phyloP scores from a whole-genome alignment of 371 early-diverging fungal genomes.

The Mortierella sp. region DNA sequence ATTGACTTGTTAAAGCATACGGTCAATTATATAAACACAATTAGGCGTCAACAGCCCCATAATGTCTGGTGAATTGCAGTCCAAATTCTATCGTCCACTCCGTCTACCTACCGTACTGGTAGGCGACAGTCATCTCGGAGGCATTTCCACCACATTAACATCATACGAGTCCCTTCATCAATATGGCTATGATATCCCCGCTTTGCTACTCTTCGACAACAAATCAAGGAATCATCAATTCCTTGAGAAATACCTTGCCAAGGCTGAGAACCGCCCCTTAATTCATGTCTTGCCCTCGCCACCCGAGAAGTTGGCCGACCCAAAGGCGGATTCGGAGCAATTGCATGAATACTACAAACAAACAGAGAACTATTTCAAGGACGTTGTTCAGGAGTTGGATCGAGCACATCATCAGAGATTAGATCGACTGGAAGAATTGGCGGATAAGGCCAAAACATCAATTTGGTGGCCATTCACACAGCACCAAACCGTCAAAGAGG shows the following conservation, averaged over 20 bases:
- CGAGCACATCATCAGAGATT: slow-evolving; percentile 65
- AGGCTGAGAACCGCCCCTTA: slow-evolving; percentile 39
- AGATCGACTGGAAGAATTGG: slow-evolving; percentile 71
- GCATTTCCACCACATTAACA: slow-evolving; percentile 85
- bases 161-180: slow-evolving; percentile 78
- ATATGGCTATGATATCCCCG: slow-evolving; percentile 81
- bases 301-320: slow-evolving; percentile 60
- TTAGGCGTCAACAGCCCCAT: slow-evolving; percentile 82
- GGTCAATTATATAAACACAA: not conserved
- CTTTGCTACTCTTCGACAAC: slow-evolving; percentile 72
- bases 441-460: slow-evolving; percentile 62
- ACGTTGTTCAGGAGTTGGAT: slow-evolving; percentile 66
- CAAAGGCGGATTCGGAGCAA: slow-evolving; percentile 62
- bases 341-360: slow-evolving; percentile 70
- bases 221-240: slow-evolving; percentile 74
- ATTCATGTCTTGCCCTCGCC: slow-evolving; percentile 67
- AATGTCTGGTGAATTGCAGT: slow-evolving; percentile 82
- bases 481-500: slow-evolving; percentile 71
- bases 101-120: slow-evolving; percentile 79
- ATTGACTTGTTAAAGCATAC: not conserved
- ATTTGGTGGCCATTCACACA: slow-evolving; percentile 94
- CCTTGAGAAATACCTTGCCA: slow-evolving; percentile 55
- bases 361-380: slow-evolving; percentile 61
- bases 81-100: slow-evolving; percentile 78
- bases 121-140: slow-evolving; percentile 84